Percentiles rank a stretch among this genome's conserved stretches.
phyloP scores from a whole-genome alignment of 2,329 filamentous ascomycete genomes.

The Geoglossum cookeanum region DNA sequence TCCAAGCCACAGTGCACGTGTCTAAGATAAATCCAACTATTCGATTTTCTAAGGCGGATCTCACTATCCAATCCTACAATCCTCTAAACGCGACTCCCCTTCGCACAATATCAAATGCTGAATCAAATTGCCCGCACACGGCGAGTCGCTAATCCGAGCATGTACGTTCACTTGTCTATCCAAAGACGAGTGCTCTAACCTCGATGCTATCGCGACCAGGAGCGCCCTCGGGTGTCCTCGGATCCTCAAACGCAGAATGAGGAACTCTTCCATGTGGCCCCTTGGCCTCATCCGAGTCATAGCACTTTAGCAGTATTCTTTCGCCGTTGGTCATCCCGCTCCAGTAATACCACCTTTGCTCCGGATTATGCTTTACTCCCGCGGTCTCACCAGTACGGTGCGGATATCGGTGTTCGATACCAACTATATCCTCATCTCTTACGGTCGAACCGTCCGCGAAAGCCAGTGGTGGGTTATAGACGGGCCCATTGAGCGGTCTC shows the following conservation, averaged over 20 bases:
- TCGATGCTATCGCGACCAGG: slow-evolving; percentile 74
- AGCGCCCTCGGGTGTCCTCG: slow-evolving; percentile 48
- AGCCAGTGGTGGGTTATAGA: background rate
- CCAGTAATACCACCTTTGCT: slow-evolving; percentile 61
- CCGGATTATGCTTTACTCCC: slow-evolving; percentile 39
- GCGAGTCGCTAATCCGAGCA: too few relatives aligned
- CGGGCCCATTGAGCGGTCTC: slow-evolving; percentile 34
- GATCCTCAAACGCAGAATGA: slow-evolving; percentile 50
- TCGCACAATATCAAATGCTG: too few relatives aligned
- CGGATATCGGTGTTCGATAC: slow-evolving; percentile 56
- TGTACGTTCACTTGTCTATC: slow-evolving; percentile 14
- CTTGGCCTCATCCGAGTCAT: slow-evolving; percentile 38
- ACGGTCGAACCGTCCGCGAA: slow-evolving; percentile 32
- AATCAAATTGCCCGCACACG: too few relatives aligned
- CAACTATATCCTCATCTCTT: slow-evolving; percentile 43
- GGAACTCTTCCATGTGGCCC: slow-evolving; percentile 27
- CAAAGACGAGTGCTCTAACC: slow-evolving; percentile 70
- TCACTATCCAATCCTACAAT: too few relatives aligned
- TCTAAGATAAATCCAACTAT: too few relatives aligned
- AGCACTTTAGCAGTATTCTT: slow-evolving; percentile 60
- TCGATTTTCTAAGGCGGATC: too few relatives aligned
- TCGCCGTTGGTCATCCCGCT: slow-evolving; percentile 59
- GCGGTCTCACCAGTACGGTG: slow-evolving; percentile 56
- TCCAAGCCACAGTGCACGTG: too few relatives aligned
- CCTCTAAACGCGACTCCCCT: too few relatives aligned